A percentile compares a stretch with the other conserved stretches of the same genome.
Evolutionary conservation across 495 filamentous ascomycete genomes (phyloP).

Genomic region (Penicillium nucicola): DNA sequence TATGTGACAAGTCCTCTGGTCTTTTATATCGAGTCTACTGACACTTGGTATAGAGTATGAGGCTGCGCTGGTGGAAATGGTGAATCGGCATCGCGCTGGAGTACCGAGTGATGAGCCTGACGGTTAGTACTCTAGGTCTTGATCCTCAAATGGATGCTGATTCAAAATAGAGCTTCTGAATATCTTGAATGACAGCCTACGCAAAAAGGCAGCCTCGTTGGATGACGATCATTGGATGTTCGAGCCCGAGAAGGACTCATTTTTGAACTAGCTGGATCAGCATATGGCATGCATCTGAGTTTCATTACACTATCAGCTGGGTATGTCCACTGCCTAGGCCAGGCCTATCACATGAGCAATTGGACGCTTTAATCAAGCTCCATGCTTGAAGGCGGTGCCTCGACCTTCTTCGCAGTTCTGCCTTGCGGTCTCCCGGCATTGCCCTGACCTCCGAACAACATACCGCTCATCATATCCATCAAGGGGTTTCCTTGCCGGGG

Average conservation of each 20-base stretch:
- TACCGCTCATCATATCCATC: conserved; percentile 94
- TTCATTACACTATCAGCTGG: conserved; percentile 20
- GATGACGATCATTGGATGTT: conserved; percentile 91
- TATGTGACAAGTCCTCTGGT: conserved; percentile 18
- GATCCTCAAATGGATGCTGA: not conserved
- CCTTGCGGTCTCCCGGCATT: conserved; percentile 40
- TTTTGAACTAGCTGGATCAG: conserved; percentile 15
- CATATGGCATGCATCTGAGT: conserved; percentile 9
- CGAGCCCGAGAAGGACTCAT: conserved; percentile 60
- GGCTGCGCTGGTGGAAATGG: conserved; percentile 46
- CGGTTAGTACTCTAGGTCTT: conserved; percentile 45
- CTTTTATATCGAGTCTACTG: not conserved
- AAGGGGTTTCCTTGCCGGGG: conserved; percentile 84
- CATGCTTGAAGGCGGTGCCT: conserved; percentile 47
- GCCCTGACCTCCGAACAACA: conserved; percentile 69
- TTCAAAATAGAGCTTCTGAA: conserved; percentile 60
- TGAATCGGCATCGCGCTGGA: conserved; percentile 60
- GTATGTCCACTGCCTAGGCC: conserved; percentile 6
- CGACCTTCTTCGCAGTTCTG: conserved; percentile 43
- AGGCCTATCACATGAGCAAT: not conserved
- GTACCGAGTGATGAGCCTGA: conserved; percentile 61
- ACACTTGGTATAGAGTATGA: conserved; percentile 38
- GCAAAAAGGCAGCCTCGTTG: conserved; percentile 66
- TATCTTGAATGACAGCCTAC: conserved; percentile 67
- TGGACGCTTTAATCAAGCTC: conserved; percentile 47